phyloP scores from a whole-genome alignment of 2,329 filamentous ascomycete genomes.

The Botrytis squamosa region DNA sequence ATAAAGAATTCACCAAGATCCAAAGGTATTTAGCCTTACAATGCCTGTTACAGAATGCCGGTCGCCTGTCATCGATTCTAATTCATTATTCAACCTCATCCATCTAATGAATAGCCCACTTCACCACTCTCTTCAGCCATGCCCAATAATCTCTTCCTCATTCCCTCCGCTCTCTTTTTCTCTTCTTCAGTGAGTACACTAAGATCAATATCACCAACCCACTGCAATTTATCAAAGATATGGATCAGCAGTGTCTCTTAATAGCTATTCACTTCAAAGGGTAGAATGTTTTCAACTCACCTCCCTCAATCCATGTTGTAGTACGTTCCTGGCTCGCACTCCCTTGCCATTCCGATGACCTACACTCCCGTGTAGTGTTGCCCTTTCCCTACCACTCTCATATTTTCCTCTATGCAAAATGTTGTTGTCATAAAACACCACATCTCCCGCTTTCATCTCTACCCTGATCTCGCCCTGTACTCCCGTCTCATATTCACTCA shows the following conservation, averaged over 20 bases:
- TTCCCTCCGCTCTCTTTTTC: conserved; percentile 55
- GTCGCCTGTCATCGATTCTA: neutral
- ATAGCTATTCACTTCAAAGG: neutral
- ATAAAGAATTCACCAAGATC: neutral
- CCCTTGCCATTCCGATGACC: conserved; percentile 56
- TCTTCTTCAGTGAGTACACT: conserved; percentile 42
- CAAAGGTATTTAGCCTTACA: no score
- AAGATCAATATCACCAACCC: conserved; percentile 62
- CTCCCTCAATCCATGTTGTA: conserved; percentile 70
- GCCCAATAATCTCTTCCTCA: conserved; percentile 61
- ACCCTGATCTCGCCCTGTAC: conserved; percentile 67
- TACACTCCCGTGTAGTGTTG: conserved; percentile 72
- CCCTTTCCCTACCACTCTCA: conserved; percentile 55
- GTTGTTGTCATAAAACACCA: conserved; percentile 88
- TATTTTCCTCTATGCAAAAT: conserved; percentile 76
- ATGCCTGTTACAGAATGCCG: neutral
- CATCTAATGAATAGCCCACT: conserved; percentile 62
- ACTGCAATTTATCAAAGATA: conserved; percentile 37
- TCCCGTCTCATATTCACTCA: conserved; percentile 60
- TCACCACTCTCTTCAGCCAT: conserved; percentile 60
- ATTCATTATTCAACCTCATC: conserved; percentile 38
- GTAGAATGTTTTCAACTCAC: neutral
- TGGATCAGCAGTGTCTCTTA: neutral
- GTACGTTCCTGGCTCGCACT: conserved; percentile 65
- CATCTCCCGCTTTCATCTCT: conserved; percentile 68